Base-by-base conservation (phyloP, 2,329 filamentous ascomycete genomes). In the Botrytis sinoallii region DNA sequence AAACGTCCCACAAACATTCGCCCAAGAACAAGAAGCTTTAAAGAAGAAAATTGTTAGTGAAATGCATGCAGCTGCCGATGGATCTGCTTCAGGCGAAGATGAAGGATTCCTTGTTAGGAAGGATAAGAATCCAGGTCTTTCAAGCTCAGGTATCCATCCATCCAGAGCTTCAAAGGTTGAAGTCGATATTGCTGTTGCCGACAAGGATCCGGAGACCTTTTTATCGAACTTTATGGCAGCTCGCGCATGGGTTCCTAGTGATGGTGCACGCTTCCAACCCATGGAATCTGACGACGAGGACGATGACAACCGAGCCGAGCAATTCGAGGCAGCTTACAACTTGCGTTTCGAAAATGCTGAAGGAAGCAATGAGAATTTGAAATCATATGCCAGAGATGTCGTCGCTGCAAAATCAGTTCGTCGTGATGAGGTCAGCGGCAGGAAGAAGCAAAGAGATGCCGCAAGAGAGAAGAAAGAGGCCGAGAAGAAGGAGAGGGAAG, bases 151-250 rank as follows among this genome's bases (percentile, higher is more conserved):
- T 57, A 81, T 90, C 9, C 89, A 91, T 79, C 88, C 88, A 6
- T 88, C 88, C 8, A 84, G 89, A 75, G 84, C 82, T 29, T 80
- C 85, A 61, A 82, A 85, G 73, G 83, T 87, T 73, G 86, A 86
- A 76, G 82, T 87, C 68, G 92, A 96, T 78, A 85, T 97, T 61
- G 86, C 89, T 66, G 88, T 89, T 74, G 94, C 96, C 55, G 93
- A 97, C 79, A 92, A 93, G 82, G 91, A 99, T 81, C 96, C 95
- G 0, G 95, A 98, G 80, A 92, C 89, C 0, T 99, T 94, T 82
- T 85, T 99, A n/a, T 95, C 93, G 72, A 97, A 98, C 82, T 99
- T 97, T 84, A 89, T 99, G 88, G 89, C 92, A n/a, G 88, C 95
- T 12, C 90, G 95, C 74, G 95, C 95, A 25, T 99, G 96, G 96